Base-by-base conservation (phyloP, 2,329 filamentous ascomycete genomes). In the Diaporthe sp. region DNA sequence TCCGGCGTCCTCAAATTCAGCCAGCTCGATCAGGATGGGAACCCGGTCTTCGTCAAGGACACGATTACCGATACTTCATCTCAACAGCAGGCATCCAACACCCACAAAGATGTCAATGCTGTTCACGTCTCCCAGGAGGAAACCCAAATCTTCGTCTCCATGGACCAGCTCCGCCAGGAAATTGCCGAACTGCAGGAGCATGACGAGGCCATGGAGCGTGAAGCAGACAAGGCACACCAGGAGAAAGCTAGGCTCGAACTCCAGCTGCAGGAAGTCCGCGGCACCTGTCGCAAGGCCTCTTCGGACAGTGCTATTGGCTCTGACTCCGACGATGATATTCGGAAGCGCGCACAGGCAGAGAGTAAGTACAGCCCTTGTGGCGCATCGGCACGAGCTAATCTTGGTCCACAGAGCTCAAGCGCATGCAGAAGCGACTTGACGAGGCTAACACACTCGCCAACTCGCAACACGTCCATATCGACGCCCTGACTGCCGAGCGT, bases 131-230 rank as follows among this genome's bases (percentile, higher is more conserved):
- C 88, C 4, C 83, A 87, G 72, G 88, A 89, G 56, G 89, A 90
- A 77, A 86, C 89, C 79, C 86, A 87, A 76, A 90, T 90, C 39
- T 90, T 90, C 76, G 88, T 91, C 53, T 91, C 89, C 12, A 85
- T 90, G 84, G 89, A 90, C 87, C 90, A 90, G 86, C 89, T 91
- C 82, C 87, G 88, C 51, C 86, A 89, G 55, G 88, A 91, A 79
- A 88, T 90, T 56, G 80, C 88, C 69, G 87, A 86, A 73, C 83
- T 91, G 51, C 88, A 89, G 74, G 87, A 89, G 53, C 88, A 90
- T 76, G 87, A 90, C 74, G 88, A 89, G 66, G 84, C 88, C 76
- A 84, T 90, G 13, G 87, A 90, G 69, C 85, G 86, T 66, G 88
- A 90, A 78, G 88, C 89, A 13, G 85, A 88, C 77, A 85, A 85